Base-by-base conservation (phyloP, 176 grass and related monocot species). In the Oryza meyeriana region DNA sequence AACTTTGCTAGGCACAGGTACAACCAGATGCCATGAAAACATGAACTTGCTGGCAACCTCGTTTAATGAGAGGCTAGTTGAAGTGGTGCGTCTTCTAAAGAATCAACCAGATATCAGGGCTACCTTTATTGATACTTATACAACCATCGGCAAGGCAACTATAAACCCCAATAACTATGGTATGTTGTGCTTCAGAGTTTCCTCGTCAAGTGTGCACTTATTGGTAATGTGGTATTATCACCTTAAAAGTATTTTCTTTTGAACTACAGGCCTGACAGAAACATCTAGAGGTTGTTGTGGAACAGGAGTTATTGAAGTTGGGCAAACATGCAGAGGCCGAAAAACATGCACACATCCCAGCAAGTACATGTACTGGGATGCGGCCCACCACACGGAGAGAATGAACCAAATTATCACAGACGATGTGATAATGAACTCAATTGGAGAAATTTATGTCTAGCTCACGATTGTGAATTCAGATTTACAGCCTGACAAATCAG, bases 311-410 rank as follows among this genome's bases (percentile, higher is more conserved):
- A 74, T 83, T n/a, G 91, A 93, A 89, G 78, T 93, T 22, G 91
- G 88, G 8, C 84, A 90, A 79, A 79, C 88, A 71, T 90, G 91
- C 81, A 88, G 77, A 85, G 85, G 85, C 14, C 87, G 59, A 68
- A 76, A 33, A 79, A 88, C 85, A 38, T 93, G 91, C 71, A 45
- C 79, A 79, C 77, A 93, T 85, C 88, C 91, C 38, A 85, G 61
- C 82, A 90, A 75, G 74, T 93, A 90, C 61, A 69, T 93, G 77
- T 93, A 85, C 79, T 90, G 88, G 91, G 91, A 93, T 66, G 91
- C 91, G 67, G 88, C 90, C 83, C 91, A 93, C 76, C 91, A 86
- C 55, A 93, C 88, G 32, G 88, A 93, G 78, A 88, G 79, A 61
- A 85, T 85, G 84, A 90, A 93, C 83, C 69, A 93, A 69, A 85